Percentiles rank a stretch among this genome's conserved stretches.
Evolutionary conservation across 1,139 yeast genomes (phyloP).

Genomic region (Kodamaea plutei): DNA sequence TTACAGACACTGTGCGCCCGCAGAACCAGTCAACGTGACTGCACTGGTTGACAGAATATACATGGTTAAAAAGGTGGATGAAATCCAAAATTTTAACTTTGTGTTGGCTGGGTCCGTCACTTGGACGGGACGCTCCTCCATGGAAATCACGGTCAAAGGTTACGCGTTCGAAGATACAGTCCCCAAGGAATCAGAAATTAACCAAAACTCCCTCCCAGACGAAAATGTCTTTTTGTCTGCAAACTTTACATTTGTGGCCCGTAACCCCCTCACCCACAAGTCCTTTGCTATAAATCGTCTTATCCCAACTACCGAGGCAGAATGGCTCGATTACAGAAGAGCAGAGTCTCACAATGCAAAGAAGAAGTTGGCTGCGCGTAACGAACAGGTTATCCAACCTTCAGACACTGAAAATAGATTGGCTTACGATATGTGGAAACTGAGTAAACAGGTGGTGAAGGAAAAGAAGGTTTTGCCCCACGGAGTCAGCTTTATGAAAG

Average conservation of each 20-base stretch:
- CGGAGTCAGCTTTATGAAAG: slow-evolving; percentile 60
- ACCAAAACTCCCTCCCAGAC: slow-evolving; percentile 45
- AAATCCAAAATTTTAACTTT: slow-evolving; percentile 69
- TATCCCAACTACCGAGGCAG: slow-evolving; percentile 66
- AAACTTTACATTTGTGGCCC: slow-evolving; percentile 90
- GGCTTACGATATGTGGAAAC: slow-evolving; percentile 74
- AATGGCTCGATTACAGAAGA: slow-evolving; percentile 78
- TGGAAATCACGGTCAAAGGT: slow-evolving; percentile 92
- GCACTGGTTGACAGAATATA: slow-evolving; percentile 92
- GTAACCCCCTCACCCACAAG: slow-evolving; percentile 85
- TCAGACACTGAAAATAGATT: slow-evolving; percentile 67
- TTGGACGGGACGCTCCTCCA: slow-evolving; percentile 91
- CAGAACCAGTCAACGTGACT: slow-evolving; percentile 89
- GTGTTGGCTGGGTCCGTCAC: slow-evolving; percentile 83
- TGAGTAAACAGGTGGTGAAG: slow-evolving; percentile 43
- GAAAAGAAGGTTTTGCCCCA: slow-evolving; percentile 22
- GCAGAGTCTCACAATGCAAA: slow-evolving; percentile 88
- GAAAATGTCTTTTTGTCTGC: slow-evolving; percentile 69
- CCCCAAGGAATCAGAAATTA: slow-evolving; percentile 29
- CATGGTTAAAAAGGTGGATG: slow-evolving; percentile 81
- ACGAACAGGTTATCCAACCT: slow-evolving; percentile 62
- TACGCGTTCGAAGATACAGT: slow-evolving; percentile 60
- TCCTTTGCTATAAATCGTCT: slow-evolving; percentile 81
- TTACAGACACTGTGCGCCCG: slow-evolving; percentile 81
- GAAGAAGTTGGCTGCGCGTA: slow-evolving; percentile 72